A percentile compares a stretch with the other conserved stretches of the same genome.
Evolutionary conservation across 495 filamentous ascomycete species (phyloP).

Genomic region (Daldinia childiae): DNA sequence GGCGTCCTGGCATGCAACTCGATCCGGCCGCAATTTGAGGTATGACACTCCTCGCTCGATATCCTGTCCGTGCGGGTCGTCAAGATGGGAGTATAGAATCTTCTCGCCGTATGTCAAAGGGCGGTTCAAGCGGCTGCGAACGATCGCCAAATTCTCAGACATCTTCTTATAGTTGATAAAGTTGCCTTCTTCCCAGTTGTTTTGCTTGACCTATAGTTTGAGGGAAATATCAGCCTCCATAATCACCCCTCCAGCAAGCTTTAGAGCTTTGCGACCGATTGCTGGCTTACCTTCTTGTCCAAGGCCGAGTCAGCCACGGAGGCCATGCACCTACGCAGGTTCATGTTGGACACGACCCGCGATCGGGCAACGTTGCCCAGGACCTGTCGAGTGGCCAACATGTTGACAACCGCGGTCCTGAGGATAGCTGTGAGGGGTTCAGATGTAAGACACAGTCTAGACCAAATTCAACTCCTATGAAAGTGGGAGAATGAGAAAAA

Average conservation of each 20-base stretch:
- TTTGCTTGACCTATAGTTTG: constrained; percentile 59
- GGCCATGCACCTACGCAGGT: constrained; percentile 63
- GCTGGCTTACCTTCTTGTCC: constrained; percentile 59
- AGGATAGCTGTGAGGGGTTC: constrained; percentile 41
- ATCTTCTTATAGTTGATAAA: constrained; percentile 87
- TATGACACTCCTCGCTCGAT: constrained; percentile 96
- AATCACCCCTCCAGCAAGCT: constrained; percentile 11
- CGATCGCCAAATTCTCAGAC: constrained; percentile 94
- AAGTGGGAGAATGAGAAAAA: constrained; percentile 7
- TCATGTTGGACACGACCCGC: constrained; percentile 59
- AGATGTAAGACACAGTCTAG: constrained; percentile 27
- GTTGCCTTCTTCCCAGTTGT: constrained; percentile 65
- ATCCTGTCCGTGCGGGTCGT: constrained; percentile 95
- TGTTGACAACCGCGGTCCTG: constrained; percentile 53
- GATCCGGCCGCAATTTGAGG: constrained; percentile 94
- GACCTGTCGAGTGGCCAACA: constrained; percentile 66
- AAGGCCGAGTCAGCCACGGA: constrained; percentile 62
- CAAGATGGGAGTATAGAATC: constrained; percentile 97
- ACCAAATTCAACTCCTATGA: constrained; percentile 27
- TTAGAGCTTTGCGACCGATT: constrained; percentile 9
- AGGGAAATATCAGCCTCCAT: constrained; percentile 44
- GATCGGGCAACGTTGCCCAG: constrained; percentile 60
- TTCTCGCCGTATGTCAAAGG: constrained; percentile 98
- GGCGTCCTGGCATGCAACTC: constrained; percentile 99
- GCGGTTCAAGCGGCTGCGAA: constrained; percentile 86